Conservation (phyloP, 495 filamentous ascomycete genomes). For the Schizothecium vesticola region DNA sequence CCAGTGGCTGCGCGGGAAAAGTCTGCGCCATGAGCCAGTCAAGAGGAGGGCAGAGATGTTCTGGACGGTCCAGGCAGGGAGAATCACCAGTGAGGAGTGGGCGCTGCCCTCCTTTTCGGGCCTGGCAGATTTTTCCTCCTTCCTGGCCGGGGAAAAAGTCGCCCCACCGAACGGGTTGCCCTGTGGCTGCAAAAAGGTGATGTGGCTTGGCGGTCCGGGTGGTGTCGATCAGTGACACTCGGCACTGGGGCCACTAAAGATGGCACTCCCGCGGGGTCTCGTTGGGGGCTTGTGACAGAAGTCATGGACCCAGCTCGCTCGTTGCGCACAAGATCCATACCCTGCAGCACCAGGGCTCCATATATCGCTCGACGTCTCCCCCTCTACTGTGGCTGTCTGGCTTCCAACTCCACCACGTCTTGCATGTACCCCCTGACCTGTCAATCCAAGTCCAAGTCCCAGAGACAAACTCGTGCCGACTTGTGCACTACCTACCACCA, state of each 20-base stretch:
- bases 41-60: neutral
- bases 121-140: neutral
- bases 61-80: neutral
- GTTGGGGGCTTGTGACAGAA: neutral
- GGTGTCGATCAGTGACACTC: neutral
- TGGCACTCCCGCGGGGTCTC: neutral
- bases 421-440: constrained; percentile 10
- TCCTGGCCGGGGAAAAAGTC: neutral
- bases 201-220: neutral
- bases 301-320: too few relatives aligned
- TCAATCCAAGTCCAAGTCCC: constrained; percentile 3
- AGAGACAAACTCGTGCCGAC: neutral
- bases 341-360: neutral
- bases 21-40: constrained; percentile 5
- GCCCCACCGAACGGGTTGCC: neutral
- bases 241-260: neutral
- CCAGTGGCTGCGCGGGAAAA: constrained; percentile 9
- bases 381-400: neutral
- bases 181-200: neutral
- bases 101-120: neutral
- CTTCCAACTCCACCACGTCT: constrained; percentile 8
- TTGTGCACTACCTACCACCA: constrained; percentile 18
- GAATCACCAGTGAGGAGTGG: neutral
- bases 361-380: constrained; percentile 5
- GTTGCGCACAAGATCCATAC: too few relatives aligned